Evolutionary conservation across 2,329 filamentous ascomycete species (phyloP).

Genomic region (Salinomyces thailandicus): DNA sequence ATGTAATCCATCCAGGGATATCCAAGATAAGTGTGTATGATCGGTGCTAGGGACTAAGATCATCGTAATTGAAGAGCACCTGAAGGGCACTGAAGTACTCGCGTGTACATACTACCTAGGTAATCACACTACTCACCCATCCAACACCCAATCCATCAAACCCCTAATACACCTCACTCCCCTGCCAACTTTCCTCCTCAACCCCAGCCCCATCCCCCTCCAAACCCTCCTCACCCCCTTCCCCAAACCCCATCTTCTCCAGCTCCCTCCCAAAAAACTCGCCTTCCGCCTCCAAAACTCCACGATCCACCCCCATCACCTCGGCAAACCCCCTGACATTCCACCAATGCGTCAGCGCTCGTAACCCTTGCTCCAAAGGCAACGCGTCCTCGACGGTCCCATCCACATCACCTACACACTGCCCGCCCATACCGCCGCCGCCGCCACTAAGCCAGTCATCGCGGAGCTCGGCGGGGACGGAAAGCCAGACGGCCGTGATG

Average conservation of each 20-base stretch:
- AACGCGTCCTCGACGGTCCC: slow-evolving; percentile 87
- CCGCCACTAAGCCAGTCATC: slow-evolving; percentile 86
- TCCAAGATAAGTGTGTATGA: no score
- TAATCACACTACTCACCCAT: neutral
- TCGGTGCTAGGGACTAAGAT: no score
- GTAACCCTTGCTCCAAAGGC: slow-evolving; percentile 79
- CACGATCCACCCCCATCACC: slow-evolving; percentile 48
- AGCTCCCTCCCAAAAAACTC: slow-evolving; percentile 2
- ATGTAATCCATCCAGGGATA: no score
- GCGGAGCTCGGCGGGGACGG: slow-evolving; percentile 81
- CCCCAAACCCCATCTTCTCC: neutral
- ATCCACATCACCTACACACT: slow-evolving; percentile 57
- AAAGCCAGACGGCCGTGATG: slow-evolving; percentile 91
- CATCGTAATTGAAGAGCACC: no score
- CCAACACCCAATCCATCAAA: neutral
- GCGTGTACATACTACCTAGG: neutral
- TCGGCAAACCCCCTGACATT: slow-evolving; percentile 76
- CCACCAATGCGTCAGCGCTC: slow-evolving; percentile 88
- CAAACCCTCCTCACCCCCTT: neutral
- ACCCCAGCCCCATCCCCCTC: neutral
- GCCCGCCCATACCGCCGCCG: slow-evolving; percentile 29
- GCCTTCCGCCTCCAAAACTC: slow-evolving; percentile 30
- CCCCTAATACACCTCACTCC: neutral
- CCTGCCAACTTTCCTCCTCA: neutral
- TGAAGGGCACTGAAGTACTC: no score